phyloP scores from a whole-genome alignment of 1,284 basidiomycete genomes.

The Schizophyllum commune region DNA sequence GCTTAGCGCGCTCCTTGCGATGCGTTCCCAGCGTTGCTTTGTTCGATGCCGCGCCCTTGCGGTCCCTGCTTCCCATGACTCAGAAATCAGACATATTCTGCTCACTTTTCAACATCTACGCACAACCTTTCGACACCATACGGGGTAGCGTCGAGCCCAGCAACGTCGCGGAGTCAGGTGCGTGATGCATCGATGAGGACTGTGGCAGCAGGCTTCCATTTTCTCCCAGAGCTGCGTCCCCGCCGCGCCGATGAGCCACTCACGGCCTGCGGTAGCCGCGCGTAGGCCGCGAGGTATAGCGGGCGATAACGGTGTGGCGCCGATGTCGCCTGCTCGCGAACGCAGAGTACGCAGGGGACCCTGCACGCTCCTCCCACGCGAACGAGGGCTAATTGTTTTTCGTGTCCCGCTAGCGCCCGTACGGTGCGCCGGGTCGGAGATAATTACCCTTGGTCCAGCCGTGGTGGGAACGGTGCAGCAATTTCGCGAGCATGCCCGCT shows the following conservation, averaged over 20 bases:
- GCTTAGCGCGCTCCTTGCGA: too few relatives aligned
- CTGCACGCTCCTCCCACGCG: not conserved
- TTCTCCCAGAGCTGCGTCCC: not conserved
- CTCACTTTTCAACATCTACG: not conserved
- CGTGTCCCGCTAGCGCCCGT: not conserved
- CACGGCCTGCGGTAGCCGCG: too few relatives aligned
- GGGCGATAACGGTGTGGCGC: not conserved
- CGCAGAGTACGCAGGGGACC: not conserved
- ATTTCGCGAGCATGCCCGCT: too few relatives aligned
- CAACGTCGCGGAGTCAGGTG: not conserved
- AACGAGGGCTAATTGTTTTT: not conserved
- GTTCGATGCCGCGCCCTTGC: too few relatives aligned
- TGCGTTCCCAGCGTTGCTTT: too few relatives aligned
- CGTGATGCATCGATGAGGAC: not conserved
- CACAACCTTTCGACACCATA: not conserved
- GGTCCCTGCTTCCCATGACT: too few relatives aligned
- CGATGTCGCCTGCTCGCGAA: not conserved
- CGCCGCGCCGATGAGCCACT: too few relatives aligned
- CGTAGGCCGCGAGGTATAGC: not conserved
- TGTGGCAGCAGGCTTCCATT: not conserved
- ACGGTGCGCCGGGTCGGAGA: not conserved
- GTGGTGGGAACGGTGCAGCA: too few relatives aligned
- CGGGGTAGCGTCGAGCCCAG: not conserved
- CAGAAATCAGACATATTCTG: too few relatives aligned
- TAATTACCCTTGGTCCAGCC: not conserved